Evolutionary conservation across 2,329 filamentous ascomycete genomes (phyloP), one percentile per base, ranked within the genome.

Genomic region (Aspergillus ochraceus): DNA sequence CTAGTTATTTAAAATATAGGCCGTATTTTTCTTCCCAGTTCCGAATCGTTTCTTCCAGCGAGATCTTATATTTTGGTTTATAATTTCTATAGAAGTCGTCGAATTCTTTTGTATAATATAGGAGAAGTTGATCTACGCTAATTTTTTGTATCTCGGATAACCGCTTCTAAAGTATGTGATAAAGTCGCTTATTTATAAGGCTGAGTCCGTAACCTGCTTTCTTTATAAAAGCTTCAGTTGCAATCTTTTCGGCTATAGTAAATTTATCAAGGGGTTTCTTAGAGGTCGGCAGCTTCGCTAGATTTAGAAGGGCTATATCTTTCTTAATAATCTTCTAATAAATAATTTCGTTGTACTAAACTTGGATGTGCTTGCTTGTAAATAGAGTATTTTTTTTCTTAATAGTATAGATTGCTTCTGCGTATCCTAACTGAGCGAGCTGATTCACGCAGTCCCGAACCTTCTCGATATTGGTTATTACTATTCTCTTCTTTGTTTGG

Each of bases 71-170:
- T 22, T 54, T 52, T 45, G 12, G 32, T 4, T 47, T 49, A 32
- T 58, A 60, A 22, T 29, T 54, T 24, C 60, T 65, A 20, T 55
- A 65, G 54, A 60, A 63, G 11, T 53, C 52, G 54, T 66, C 60
- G 30, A 66, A 63, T 49, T 65, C 59, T 47, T 66, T 63, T 26
- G 55, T 63, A 17, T 59, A 57, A 49, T 65, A 66, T 1, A 63
- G 49, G 30, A 66, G 62, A 17, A 63, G 32, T 60, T 64, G 65
- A 29, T 60, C 19, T 53, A 63, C 47, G 30, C 64, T 59, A n/a
- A 57, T 55, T 45, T 58, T 59, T 8, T 59, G 60, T 39, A 68
- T 65, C n/a, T 66, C 2, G 30, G 55, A 64, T 20, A 68, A 42
- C 17, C 45, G 60, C 47, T 66, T 66, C 63, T 52, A 64, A 26